A percentile compares a stretch with the other conserved stretches of the same genome.
Evolutionary conservation across 2,329 filamentous ascomycete genomes (phyloP).

Genomic region (Calonectria pseudoturangicola): DNA sequence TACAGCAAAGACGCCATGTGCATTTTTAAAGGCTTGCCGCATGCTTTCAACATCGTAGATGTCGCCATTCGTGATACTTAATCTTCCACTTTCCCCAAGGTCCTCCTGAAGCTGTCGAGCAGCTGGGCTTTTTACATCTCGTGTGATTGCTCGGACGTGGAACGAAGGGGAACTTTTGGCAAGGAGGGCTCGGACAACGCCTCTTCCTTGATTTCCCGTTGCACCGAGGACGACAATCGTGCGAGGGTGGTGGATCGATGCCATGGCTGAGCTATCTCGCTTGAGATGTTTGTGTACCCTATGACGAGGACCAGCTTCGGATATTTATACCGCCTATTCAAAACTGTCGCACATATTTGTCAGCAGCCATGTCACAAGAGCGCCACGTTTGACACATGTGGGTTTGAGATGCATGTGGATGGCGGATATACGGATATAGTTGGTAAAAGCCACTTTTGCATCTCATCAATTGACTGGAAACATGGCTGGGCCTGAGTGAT

Average conservation of each 20-base stretch:
- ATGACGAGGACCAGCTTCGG: no score
- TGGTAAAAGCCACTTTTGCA: neutral
- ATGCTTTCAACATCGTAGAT: conserved; percentile 39
- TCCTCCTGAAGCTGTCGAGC: conserved; percentile 18
- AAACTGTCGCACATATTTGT: neutral
- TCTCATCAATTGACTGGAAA: neutral
- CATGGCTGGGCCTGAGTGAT: no score
- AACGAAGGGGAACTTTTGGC: conserved; percentile 15
- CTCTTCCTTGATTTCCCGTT: conserved; percentile 37
- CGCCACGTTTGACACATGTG: conserved; percentile 17
- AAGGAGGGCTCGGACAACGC: conserved; percentile 34
- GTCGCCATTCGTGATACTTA: conserved; percentile 26
- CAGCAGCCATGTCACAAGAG: neutral
- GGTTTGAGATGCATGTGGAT: conserved; percentile 11
- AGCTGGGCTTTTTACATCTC: conserved; percentile 5
- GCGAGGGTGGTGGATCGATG: conserved; percentile 8
- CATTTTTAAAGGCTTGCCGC: conserved; percentile 17
- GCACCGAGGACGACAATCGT: conserved; percentile 41
- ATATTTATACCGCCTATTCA: neutral
- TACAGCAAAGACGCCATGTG: conserved; percentile 43
- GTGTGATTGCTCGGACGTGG: conserved; percentile 31
- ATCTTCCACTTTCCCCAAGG: neutral
- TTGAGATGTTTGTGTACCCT: neutral
- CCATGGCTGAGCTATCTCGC: neutral
- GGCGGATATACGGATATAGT: conserved; percentile 27